Conservation (phyloP, 176 grass and related monocot genomes). For the Urochloa ruziziensis region DNA sequence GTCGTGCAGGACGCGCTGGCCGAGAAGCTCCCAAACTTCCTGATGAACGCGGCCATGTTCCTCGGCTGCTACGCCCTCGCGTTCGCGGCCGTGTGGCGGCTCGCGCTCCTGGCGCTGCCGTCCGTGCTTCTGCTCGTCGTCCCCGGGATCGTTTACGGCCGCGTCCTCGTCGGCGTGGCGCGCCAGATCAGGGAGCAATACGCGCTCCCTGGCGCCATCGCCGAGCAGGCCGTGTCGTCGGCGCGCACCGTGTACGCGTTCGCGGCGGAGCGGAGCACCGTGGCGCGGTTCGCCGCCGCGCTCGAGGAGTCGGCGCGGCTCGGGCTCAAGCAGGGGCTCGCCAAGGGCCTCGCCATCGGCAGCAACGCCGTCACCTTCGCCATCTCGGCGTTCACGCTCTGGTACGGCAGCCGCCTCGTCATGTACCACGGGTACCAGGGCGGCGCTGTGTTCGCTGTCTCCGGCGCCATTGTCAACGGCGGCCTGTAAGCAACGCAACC, state of each 20-base stretch:
- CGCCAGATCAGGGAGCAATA: conserved; percentile 70
- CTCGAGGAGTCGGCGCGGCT: conserved; percentile 66
- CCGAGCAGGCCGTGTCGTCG: conserved; percentile 76
- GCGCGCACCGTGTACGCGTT: conserved; percentile 75
- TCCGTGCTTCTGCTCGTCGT: conserved; percentile 69
- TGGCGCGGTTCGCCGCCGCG: conserved; percentile 54
- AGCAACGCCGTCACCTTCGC: conserved; percentile 76
- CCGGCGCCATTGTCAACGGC: conserved; percentile 50
- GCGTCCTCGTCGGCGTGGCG: conserved; percentile 54
- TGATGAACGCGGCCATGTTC: conserved; percentile 72
- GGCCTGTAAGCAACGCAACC: conserved; percentile 41
- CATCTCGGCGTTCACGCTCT: conserved; percentile 68
- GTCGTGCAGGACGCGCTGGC: conserved; percentile 77
- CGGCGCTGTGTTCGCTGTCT: conserved; percentile 71
- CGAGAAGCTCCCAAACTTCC: conserved; percentile 87
- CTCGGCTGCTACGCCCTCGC: conserved; percentile 54
- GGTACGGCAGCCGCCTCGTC: conserved; percentile 89
- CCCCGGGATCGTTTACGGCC: conserved; percentile 63
- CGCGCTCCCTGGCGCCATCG: conserved; percentile 47
- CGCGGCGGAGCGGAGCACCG: conserved; percentile 56
- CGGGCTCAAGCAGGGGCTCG: conserved; percentile 68
- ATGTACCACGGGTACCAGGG: conserved; percentile 74
- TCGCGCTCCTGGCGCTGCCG: conserved; percentile 63
- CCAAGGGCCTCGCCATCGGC: conserved; percentile 77
- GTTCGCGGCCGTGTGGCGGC: conserved; percentile 47